A percentile compares a stretch with the other conserved stretches of the same genome.
These are phyloP conservation scores for Houttuynia cordata DNA, from an alignment of 164 flowering plant species.

Conservation along the genomic window DNA sequence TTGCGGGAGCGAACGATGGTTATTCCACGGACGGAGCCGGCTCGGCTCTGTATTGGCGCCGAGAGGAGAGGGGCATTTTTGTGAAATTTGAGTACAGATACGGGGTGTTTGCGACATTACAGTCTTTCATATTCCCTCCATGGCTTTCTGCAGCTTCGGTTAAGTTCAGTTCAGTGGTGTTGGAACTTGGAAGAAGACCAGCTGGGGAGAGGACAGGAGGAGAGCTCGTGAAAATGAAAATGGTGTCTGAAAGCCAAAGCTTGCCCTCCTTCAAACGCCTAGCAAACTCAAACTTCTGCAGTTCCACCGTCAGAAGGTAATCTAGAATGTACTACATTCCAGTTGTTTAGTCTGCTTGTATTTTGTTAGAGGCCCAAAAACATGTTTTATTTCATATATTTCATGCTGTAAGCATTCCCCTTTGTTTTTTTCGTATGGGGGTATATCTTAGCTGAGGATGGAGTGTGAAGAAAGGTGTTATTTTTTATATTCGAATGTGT, in stretches of 20 bases:
- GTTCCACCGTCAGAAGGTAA: conserved; percentile 40
- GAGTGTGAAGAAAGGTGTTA: not conserved
- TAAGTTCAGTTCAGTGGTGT: too few species aligned
- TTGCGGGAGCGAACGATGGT: too few species aligned
- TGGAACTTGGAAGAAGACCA: too few species aligned
- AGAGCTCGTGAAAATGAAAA: conserved; percentile 1
- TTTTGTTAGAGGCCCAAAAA: not conserved
- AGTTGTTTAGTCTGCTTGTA: not conserved
- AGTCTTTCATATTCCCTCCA: too few species aligned
- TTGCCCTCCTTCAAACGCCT: conserved; percentile 18
- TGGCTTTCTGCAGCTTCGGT: too few species aligned
- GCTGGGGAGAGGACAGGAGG: too few species aligned
- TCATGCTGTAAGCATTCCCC: not conserved
- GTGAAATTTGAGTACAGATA: too few species aligned
- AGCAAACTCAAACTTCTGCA: conserved; percentile 26
- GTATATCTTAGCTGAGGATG: not conserved
- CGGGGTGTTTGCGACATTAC: too few species aligned
- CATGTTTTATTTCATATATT: not conserved
- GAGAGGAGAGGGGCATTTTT: too few species aligned
- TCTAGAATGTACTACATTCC: not conserved
- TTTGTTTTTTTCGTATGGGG: not conserved
- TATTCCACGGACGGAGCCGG: too few species aligned
- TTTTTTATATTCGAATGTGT: too few species aligned
- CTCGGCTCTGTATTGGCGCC: too few species aligned
- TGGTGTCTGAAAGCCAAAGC: conserved; percentile 26